These are phyloP conservation scores for Peronospora belbahrii DNA, from an alignment of 352 stramenopile genomes.

Conservation along the genomic window DNA sequence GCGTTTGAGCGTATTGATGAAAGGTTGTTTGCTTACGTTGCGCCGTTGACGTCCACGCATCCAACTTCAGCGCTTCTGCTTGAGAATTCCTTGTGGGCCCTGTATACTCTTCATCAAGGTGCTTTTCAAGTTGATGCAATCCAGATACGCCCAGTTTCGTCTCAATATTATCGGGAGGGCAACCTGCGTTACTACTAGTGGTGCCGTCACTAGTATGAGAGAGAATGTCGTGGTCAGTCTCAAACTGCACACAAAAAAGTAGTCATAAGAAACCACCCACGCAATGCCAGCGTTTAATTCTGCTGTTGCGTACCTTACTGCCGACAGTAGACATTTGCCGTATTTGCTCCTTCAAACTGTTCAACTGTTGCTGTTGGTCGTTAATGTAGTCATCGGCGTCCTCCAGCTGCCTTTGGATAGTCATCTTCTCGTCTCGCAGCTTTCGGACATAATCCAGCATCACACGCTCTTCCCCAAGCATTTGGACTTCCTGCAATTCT, in stretches of 20 bases:
- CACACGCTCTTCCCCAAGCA: constrained; percentile 69
- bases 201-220: constrained; percentile 32
- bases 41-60: constrained; percentile 34
- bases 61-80: constrained; percentile 31
- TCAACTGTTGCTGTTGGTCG: constrained; percentile 66
- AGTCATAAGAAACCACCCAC: constrained; percentile 16
- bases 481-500: constrained; percentile 65
- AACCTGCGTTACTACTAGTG: constrained; percentile 6
- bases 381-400: constrained; percentile 74
- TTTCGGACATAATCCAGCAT: constrained; percentile 84
- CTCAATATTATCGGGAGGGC: constrained; percentile 18
- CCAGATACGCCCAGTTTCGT: constrained; percentile 15
- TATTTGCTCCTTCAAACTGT: constrained; percentile 70
- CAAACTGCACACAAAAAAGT: constrained; percentile 23
- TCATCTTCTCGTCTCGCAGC: constrained; percentile 64
- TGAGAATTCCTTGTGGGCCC: background rate
- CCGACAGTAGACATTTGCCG: constrained; percentile 25
- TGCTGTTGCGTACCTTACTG: constrained; percentile 27
- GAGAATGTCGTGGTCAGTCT: constrained; percentile 30
- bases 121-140: constrained; percentile 12
- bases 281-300: background rate
- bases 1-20: constrained; percentile 23
- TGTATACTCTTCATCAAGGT: constrained; percentile 14
- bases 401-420: constrained; percentile 58
- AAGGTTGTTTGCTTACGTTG: constrained; percentile 29